phyloP scores from a whole-genome alignment of 2,329 filamentous ascomycete species.

The Cercospora sp. region DNA sequence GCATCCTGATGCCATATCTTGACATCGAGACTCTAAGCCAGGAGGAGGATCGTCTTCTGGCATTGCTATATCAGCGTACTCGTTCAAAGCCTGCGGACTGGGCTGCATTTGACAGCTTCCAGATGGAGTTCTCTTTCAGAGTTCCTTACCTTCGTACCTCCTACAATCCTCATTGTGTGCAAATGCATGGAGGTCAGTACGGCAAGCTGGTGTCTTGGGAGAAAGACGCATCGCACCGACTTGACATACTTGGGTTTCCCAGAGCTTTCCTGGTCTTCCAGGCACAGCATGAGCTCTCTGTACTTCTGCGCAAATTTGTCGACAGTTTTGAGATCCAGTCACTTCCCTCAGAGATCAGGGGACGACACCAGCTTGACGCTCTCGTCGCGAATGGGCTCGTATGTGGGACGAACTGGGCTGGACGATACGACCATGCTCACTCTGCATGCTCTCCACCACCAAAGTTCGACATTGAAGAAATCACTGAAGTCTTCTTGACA shows the following conservation, averaged over 20 bases:
- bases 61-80: conserved; percentile 22
- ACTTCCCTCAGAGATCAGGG: too few species aligned
- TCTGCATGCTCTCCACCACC: too few species aligned
- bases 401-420: too few species aligned
- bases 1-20: conserved; percentile 20
- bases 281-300: conserved; percentile 25
- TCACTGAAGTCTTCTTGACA: too few species aligned
- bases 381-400: too few species aligned
- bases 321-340: too few species aligned
- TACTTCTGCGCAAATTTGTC: conserved; percentile 21
- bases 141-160: background rate
- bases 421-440: too few species aligned
- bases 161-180: conserved; percentile 20
- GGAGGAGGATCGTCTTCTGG: conserved; percentile 13
- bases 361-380: too few species aligned
- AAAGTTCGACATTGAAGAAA: too few species aligned
- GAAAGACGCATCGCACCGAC: conserved; percentile 18
- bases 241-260: conserved; percentile 30
- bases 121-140: conserved; percentile 8
- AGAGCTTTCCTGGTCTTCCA: conserved; percentile 27
- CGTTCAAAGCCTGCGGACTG: conserved; percentile 11
- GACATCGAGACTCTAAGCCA: conserved; percentile 17
- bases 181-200: conserved; percentile 17
- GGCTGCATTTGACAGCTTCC: conserved; percentile 19
- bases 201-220: conserved; percentile 26